Evolutionary conservation across 1,284 basidiomycete genomes (phyloP).

Genomic region (Cryptococcus floricola): DNA sequence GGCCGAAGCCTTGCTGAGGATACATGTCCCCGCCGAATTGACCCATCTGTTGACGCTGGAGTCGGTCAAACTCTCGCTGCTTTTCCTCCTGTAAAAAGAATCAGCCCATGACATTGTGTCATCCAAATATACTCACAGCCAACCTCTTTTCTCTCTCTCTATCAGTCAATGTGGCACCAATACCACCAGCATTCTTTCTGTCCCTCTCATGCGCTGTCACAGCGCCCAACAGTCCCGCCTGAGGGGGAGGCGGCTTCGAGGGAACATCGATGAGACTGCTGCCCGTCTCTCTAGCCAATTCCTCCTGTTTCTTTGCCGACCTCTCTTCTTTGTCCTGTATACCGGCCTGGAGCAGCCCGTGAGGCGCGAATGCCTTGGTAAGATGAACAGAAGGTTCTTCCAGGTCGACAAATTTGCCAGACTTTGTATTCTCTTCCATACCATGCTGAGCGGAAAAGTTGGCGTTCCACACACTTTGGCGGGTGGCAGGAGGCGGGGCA

Average conservation of each 20-base stretch:
- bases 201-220: conserved; percentile 94
- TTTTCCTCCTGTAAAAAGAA: conserved; percentile 63
- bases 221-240: conserved; percentile 90
- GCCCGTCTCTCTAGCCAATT: conserved; percentile 82
- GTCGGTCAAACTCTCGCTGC: conserved; percentile 84
- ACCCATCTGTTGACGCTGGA: conserved; percentile 80
- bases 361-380: conserved; percentile 89
- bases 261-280: conserved; percentile 89
- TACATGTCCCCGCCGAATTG: conserved; percentile 51
- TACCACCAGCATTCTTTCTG: conserved; percentile 86
- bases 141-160: conserved; percentile 85
- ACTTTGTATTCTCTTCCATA: conserved; percentile 41
- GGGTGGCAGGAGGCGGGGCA: conserved; percentile 49
- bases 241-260: conserved; percentile 88
- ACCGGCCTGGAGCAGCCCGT: conserved; percentile 89
- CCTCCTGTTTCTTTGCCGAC: conserved; percentile 90
- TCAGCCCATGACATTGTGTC: conserved; percentile 7
- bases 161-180: conserved; percentile 90
- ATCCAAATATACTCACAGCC: conserved; percentile 51
- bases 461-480: conserved; percentile 68
- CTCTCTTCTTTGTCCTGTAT: conserved; percentile 92
- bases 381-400: conserved; percentile 69
- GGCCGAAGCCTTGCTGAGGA: conserved; percentile 3
- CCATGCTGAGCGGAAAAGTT: conserved; percentile 67
- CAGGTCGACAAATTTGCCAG: conserved; percentile 67